phyloP scores from a whole-genome alignment of 2,329 filamentous ascomycete genomes.

The Cercospora sojina region DNA sequence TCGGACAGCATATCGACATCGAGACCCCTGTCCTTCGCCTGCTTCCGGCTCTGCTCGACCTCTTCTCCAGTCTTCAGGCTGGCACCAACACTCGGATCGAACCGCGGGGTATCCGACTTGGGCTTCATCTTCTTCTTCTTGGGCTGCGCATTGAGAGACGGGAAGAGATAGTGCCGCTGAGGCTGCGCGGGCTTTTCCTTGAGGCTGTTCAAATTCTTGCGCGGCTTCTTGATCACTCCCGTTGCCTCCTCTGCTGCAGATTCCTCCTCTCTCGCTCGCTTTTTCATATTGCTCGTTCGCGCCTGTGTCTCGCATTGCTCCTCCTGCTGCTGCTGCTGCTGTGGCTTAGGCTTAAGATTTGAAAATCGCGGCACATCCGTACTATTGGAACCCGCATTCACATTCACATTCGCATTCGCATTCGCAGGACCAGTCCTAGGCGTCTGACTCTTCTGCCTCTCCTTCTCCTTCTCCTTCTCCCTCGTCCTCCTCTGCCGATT shows the following conservation, averaged over 20 bases:
- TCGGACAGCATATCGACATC: slow-evolving; percentile 7
- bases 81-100: background rate
- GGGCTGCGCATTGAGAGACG: background rate
- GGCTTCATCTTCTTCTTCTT: slow-evolving; percentile 5
- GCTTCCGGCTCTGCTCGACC: background rate
- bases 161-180: slow-evolving; percentile 8
- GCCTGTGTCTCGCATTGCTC: background rate
- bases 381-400: too few relatives aligned
- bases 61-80: background rate
- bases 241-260: background rate
- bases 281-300: background rate
- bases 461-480: slow-evolving; percentile 13
- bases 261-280: background rate
- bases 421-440: too few relatives aligned
- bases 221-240: slow-evolving; percentile 6
- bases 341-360: background rate
- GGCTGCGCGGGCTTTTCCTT: slow-evolving; percentile 4
- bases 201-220: slow-evolving; percentile 2
- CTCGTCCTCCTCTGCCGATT: slow-evolving; percentile 3
- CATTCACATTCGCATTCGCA: too few relatives aligned
- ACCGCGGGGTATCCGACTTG: background rate
- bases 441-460: slow-evolving; percentile 1
- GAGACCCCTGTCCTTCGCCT: background rate
- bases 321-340: background rate
- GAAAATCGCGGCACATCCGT: background rate